These are phyloP conservation scores for Citeromyces matritensis DNA, from an alignment of 805 yeast species.

Conservation along the genomic window DNA sequence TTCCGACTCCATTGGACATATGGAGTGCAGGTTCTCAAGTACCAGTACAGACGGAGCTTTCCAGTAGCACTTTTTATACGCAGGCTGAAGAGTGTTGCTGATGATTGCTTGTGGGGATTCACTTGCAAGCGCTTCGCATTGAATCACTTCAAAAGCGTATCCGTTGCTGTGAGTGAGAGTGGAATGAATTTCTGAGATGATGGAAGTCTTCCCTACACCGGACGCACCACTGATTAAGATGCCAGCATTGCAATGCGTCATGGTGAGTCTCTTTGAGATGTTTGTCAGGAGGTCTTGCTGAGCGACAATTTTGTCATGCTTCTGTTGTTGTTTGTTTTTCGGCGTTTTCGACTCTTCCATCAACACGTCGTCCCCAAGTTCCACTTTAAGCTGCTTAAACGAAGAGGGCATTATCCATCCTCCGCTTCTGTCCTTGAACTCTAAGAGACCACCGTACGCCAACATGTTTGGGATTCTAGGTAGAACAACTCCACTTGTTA, in stretches of 20 bases:
- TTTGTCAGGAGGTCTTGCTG: slow-evolving; percentile 26
- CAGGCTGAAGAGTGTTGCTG: slow-evolving; percentile 26
- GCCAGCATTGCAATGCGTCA: slow-evolving; percentile 2
- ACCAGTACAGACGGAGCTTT: slow-evolving; percentile 61
- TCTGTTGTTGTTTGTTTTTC: slow-evolving; percentile 6
- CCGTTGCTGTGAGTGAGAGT: slow-evolving; percentile 22
- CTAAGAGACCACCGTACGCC: slow-evolving; percentile 47
- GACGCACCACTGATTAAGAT: slow-evolving; percentile 54
- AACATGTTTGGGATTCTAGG: slow-evolving; percentile 27
- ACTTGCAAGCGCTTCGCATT: slow-evolving; percentile 39
- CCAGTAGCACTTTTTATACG: slow-evolving; percentile 41
- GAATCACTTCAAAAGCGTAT: slow-evolving; percentile 28
- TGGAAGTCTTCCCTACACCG: slow-evolving; percentile 70
- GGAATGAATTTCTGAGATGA: slow-evolving; percentile 25
- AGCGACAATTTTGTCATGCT: slow-evolving; percentile 30
- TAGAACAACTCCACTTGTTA: slow-evolving; percentile 31
- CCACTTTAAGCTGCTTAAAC: slow-evolving; percentile 15
- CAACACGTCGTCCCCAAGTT: slow-evolving; percentile 32
- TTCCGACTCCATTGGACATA: slow-evolving; percentile 52
- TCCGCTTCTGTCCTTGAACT: slow-evolving; percentile 25
- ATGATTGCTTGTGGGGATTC: slow-evolving; percentile 31
- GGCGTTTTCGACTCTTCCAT: slow-evolving; percentile 24
- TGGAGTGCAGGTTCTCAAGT: slow-evolving; percentile 63
- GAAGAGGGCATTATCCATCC: slow-evolving; percentile 28
- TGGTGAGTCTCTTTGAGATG: slow-evolving; percentile 17